phyloP scores from a whole-genome alignment of 1,139 yeast genomes.

The Candida glucosophila region DNA sequence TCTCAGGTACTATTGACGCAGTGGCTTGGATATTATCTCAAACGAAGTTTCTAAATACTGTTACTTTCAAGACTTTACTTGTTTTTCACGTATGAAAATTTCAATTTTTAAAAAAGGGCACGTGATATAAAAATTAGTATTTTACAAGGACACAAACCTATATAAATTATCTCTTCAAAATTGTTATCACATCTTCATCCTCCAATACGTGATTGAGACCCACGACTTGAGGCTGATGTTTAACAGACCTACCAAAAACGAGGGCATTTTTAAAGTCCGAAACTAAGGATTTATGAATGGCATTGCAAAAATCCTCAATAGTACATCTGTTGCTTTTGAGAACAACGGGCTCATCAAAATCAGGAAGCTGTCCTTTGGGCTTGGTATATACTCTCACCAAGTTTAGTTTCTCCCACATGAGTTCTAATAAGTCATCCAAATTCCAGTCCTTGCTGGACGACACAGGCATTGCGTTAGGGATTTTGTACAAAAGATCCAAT shows the following conservation, averaged over 20 bases:
- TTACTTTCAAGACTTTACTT: too few relatives aligned
- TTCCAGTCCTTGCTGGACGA: slow-evolving; percentile 97
- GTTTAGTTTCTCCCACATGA: slow-evolving; percentile 89
- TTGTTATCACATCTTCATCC: slow-evolving; percentile 97
- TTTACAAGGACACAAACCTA: too few relatives aligned
- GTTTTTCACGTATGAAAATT: too few relatives aligned
- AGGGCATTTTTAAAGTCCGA: slow-evolving; percentile 89
- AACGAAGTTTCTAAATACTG: too few relatives aligned
- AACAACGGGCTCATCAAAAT: slow-evolving; percentile 90
- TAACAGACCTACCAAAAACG: slow-evolving; percentile 86
- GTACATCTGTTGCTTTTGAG: slow-evolving; percentile 72
- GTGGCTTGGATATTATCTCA: too few relatives aligned
- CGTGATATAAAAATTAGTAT: too few relatives aligned
- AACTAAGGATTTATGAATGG: slow-evolving; percentile 88
- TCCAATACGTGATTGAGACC: slow-evolving; percentile 75
- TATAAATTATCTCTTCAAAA: slow-evolving; percentile 68
- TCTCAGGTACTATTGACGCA: too few relatives aligned
- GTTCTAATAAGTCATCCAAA: slow-evolving; percentile 82
- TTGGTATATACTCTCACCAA: slow-evolving; percentile 94
- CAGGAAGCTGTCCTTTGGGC: slow-evolving; percentile 92
- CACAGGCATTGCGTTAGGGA: slow-evolving; percentile 95
- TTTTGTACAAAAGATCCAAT: slow-evolving; percentile 76
- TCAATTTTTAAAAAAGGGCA: too few relatives aligned
- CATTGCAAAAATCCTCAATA: slow-evolving; percentile 93
- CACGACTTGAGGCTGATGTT: slow-evolving; percentile 97